Base-by-base conservation (phyloP, 1,284 basidiomycete genomes). In the Leccinum ponderosum region DNA sequence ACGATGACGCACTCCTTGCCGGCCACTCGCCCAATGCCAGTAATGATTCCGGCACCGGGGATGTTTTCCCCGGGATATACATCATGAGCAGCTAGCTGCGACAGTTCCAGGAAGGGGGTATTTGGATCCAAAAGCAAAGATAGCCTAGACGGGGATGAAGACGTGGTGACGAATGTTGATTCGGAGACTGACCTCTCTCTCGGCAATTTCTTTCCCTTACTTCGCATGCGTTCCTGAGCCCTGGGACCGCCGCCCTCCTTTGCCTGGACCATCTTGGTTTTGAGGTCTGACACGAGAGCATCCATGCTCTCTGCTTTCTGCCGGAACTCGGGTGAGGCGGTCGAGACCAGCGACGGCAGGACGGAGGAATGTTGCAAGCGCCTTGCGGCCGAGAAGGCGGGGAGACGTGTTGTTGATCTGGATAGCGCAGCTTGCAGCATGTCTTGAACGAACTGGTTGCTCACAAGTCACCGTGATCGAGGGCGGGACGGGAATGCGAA, bases 81-180 rank as follows among this genome's bases (percentile, higher is more conserved):
- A 15, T 90, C 92, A 70, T 96, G 87, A 11, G 91, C 95, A 20
- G 95, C 95, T 5, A 97, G 78, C 29, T 87, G 80, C 2, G 93
- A 95, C 4, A 98, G 81, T 73, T 98, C 95, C 27, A 98, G 78
- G 74, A 97, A 98, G 0, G 96, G 94, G 9, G 93, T 91, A 69
- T 90, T 86, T 7, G 91, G 89, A 74, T 98, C 95, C 33, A 98
- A 77, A 14, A 98, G 78, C 6, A 83, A 75, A 3, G 84, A 78
- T 15, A 92, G 77, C 62, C 89, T 89, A 61, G 55, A 55, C 48
- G 1, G 12, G 25, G 47, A 35, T 52, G 64, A 56, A 64, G 42
- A 57, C 4, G 57, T n/a, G 51, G 22, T 47, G 37, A 8, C 17
- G 52, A 44, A 2, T 1, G 20, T 47, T 20, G 44, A 47, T 4